Percentiles rank a stretch among this genome's conserved stretches.
Conservation (phyloP, 768 basidiomycete species). For the Stropharia rugosoannulata region DNA sequence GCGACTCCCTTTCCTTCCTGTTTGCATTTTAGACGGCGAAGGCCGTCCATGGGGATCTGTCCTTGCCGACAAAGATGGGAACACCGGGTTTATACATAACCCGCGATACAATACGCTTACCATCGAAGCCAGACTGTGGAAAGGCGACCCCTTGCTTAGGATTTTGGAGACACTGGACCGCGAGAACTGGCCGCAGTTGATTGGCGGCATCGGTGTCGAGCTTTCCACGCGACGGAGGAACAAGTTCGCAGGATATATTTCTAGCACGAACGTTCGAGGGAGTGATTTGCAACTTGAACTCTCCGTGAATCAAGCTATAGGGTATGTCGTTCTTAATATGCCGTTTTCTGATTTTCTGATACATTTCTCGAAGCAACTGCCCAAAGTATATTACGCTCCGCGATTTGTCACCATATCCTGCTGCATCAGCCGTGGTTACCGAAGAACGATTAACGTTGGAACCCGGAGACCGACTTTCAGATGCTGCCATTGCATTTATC, state of each 20-base stretch:
- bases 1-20: slow-evolving; percentile 51
- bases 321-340: slow-evolving; percentile 35
- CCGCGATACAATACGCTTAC: slow-evolving; percentile 34
- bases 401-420: slow-evolving; percentile 42
- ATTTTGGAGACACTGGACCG: slow-evolving; percentile 25
- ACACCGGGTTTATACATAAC: slow-evolving; percentile 43
- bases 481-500: slow-evolving; percentile 48
- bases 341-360: background rate
- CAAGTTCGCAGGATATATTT: slow-evolving; percentile 55
- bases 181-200: slow-evolving; percentile 28
- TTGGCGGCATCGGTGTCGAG: slow-evolving; percentile 62
- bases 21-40: slow-evolving; percentile 49
- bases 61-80: slow-evolving; percentile 42
- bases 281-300: slow-evolving; percentile 35
- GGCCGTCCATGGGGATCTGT: slow-evolving; percentile 63
- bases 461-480: slow-evolving; percentile 41
- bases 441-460: slow-evolving; percentile 33
- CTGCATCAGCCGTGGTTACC: slow-evolving; percentile 36
- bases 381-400: slow-evolving; percentile 69
- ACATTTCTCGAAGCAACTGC: slow-evolving; percentile 46
- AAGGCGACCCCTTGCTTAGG: slow-evolving; percentile 52
- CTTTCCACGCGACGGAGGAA: slow-evolving; percentile 56
- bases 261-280: slow-evolving; percentile 28
- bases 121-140: slow-evolving; percentile 44
- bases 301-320: slow-evolving; percentile 54